phyloP scores from a whole-genome alignment of 257 asterid species.

The Avicennia marina region DNA sequence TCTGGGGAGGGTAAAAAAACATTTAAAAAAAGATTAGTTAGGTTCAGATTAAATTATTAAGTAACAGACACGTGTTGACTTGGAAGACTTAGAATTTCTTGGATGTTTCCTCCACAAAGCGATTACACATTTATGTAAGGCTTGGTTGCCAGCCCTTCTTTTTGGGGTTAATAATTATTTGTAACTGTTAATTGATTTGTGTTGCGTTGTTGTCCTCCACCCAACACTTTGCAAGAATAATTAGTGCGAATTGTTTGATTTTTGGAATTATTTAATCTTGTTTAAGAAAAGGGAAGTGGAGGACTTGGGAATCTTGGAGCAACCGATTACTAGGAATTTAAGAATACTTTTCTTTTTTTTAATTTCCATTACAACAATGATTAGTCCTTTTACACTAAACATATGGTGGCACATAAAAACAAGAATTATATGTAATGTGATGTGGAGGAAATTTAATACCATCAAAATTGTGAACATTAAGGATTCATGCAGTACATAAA shows the following conservation, averaged over 20 bases:
- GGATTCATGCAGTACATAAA: no score
- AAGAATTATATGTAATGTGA: no score
- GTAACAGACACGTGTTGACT: slow-evolving; percentile 22
- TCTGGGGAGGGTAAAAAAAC: no score
- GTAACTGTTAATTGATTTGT: not conserved
- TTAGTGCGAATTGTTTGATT: slow-evolving; percentile 18
- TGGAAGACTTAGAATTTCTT: slow-evolving; percentile 4
- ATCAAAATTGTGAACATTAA: no score
- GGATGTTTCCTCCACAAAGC: slow-evolving; percentile 12
- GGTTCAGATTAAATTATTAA: not conserved
- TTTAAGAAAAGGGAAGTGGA: slow-evolving; percentile 18
- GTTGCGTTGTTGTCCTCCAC: slow-evolving; percentile 20
- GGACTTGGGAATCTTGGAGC: no score
- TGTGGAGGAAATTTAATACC: no score
- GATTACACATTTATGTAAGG: slow-evolving; percentile 11
- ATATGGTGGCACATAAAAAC: no score
- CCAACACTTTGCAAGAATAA: slow-evolving; percentile 16
- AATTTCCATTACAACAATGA: no score
- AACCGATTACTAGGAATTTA: no score
- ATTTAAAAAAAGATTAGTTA: not conserved
- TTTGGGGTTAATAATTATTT: slow-evolving; percentile 12
- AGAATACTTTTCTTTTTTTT: no score
- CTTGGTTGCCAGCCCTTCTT: slow-evolving; percentile 11
- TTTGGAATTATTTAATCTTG: slow-evolving; percentile 1
- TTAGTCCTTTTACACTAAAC: no score